Conservation (phyloP, 352 stramenopile genomes). For the Elongisporangium prolatum region DNA sequence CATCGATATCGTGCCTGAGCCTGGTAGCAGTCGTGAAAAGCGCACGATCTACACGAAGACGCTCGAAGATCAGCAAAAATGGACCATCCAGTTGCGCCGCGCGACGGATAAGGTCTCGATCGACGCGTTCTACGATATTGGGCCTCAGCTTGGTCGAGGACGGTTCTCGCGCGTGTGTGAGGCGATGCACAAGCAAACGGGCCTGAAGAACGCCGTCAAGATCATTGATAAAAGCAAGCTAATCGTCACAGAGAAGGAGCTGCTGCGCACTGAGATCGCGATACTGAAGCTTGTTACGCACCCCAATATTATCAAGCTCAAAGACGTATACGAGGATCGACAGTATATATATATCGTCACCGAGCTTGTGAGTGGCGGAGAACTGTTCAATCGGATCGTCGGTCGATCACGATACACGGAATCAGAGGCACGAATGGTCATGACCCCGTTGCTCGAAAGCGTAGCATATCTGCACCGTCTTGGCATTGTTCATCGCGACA, state of each 20-base stretch:
- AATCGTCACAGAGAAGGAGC: slow-evolving; percentile 80
- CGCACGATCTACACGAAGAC: slow-evolving; percentile 82
- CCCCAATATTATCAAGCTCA: slow-evolving; percentile 81
- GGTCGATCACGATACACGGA: slow-evolving; percentile 84
- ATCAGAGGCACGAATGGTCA: slow-evolving; percentile 81
- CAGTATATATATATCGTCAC: slow-evolving; percentile 98
- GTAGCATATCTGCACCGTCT: slow-evolving; percentile 90
- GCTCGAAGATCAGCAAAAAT: slow-evolving; percentile 69
- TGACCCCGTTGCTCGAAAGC: slow-evolving; percentile 85
- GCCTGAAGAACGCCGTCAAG: slow-evolving; percentile 86
- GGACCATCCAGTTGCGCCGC: slow-evolving; percentile 65
- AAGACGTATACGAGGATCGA: slow-evolving; percentile 91
- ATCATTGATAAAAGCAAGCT: slow-evolving; percentile 92
- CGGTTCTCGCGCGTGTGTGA: slow-evolving; percentile 88
- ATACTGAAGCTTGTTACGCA: slow-evolving; percentile 92
- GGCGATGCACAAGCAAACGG: slow-evolving; percentile 53
- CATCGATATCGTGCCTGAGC: slow-evolving; percentile 83
- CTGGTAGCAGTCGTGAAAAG: slow-evolving; percentile 58
- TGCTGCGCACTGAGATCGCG: slow-evolving; percentile 91
- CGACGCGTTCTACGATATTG: slow-evolving; percentile 88
- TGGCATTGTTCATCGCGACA: slow-evolving; percentile 88
- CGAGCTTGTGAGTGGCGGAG: slow-evolving; percentile 94
- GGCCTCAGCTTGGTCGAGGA: slow-evolving; percentile 81
- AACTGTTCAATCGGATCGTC: slow-evolving; percentile 97
- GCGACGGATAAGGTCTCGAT: slow-evolving; percentile 88